Percentiles rank a stretch among this genome's conserved stretches.
These are phyloP conservation scores for Aspergillus sp. DNA, from an alignment of 2,329 filamentous ascomycete species.

Conservation along the genomic window DNA sequence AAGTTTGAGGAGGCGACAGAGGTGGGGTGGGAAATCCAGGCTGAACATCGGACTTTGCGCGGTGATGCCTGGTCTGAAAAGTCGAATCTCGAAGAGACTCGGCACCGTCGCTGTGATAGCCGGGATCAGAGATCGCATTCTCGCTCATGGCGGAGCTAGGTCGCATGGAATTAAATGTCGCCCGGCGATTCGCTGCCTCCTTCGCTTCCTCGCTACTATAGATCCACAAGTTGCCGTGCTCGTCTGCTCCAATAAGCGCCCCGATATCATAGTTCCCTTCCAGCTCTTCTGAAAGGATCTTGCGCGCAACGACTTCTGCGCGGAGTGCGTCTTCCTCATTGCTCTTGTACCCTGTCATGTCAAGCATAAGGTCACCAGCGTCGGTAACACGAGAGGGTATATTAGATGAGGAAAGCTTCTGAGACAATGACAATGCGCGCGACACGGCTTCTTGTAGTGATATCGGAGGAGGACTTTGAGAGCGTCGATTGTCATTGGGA, in stretches of 20 bases:
- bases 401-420: conserved; percentile 85
- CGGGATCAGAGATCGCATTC: conserved; percentile 90
- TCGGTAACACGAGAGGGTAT: conserved; percentile 94
- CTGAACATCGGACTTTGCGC: conserved; percentile 71
- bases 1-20: conserved; percentile 54
- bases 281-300: conserved; percentile 88
- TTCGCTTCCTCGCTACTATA: conserved; percentile 98
- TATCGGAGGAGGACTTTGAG: conserved; percentile 77
- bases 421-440: conserved; percentile 81
- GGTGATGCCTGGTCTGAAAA: conserved; percentile 50
- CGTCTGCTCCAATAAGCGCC: conserved; percentile 90
- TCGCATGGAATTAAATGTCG: conserved; percentile 57
- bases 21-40: conserved; percentile 67
- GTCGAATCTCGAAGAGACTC: conserved; percentile 71
- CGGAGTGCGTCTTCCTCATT: conserved; percentile 90
- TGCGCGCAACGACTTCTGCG: conserved; percentile 90
- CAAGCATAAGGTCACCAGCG: conserved; percentile 91
- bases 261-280: conserved; percentile 97
- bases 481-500: conserved; percentile 48
- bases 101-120: conserved; percentile 88
- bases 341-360: conserved; percentile 96
- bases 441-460: conserved; percentile 76
- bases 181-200: conserved; percentile 75
- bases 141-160: conserved; percentile 59
- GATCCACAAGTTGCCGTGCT: conserved; percentile 98